Conservation (phyloP, 2,329 filamentous ascomycete genomes). For the Epichloe typhina region DNA sequence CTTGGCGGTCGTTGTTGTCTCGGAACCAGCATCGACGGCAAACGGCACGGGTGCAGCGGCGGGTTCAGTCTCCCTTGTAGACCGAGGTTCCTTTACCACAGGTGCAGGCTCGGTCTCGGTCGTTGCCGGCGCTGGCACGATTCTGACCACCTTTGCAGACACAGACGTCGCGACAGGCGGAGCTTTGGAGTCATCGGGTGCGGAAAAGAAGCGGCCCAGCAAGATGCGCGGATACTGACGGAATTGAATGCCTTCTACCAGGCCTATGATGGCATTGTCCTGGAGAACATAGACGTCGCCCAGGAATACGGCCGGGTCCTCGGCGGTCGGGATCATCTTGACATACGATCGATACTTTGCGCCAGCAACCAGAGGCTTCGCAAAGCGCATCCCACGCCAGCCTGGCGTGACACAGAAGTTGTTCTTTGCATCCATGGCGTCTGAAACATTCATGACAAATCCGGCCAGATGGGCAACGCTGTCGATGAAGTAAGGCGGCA, state of each 20-base stretch:
- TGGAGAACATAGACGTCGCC: conserved; percentile 45
- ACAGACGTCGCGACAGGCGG: too few relatives aligned
- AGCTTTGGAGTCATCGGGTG: too few relatives aligned
- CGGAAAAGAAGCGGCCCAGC: conserved; percentile 51
- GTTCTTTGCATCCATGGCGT: conserved; percentile 38
- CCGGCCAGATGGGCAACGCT: conserved; percentile 45
- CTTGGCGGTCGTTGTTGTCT: conserved; percentile 12
- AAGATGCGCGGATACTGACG: conserved; percentile 52
- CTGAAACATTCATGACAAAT: conserved; percentile 45
- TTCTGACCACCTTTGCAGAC: too few relatives aligned
- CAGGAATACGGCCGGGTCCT: conserved; percentile 24
- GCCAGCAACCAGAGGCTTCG: conserved; percentile 29
- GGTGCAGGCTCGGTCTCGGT: too few relatives aligned
- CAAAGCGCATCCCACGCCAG: conserved; percentile 39
- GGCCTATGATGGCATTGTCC: conserved; percentile 32
- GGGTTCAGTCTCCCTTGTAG: too few relatives aligned
- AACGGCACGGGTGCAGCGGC: conserved; percentile 7
- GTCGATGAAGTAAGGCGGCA: conserved; percentile 43
- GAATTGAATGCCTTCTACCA: conserved; percentile 48
- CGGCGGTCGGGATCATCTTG: conserved; percentile 40
- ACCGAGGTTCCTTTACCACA: too few relatives aligned
- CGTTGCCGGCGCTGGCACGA: too few relatives aligned
- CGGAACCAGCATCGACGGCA: conserved; percentile 7
- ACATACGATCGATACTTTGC: conserved; percentile 45
- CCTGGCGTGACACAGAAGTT: conserved; percentile 44